Evolutionary conservation across 192 early-diverging fungal species (phyloP).

Genomic region (Backusella parvicylindrica): DNA sequence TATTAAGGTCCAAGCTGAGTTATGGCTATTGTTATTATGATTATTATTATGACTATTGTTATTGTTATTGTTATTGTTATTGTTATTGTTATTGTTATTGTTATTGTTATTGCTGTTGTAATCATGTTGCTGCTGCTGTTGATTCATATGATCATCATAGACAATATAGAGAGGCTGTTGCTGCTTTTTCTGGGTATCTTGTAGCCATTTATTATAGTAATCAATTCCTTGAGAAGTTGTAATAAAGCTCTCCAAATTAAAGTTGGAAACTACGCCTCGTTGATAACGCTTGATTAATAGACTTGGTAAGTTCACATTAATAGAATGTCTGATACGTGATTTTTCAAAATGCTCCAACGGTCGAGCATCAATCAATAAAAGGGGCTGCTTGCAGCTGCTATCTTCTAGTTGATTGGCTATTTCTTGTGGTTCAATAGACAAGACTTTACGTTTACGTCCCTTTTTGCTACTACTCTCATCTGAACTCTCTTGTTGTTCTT

Average conservation of each 20-base stretch:
- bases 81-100: too few species aligned
- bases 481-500: background rate
- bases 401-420: background rate
- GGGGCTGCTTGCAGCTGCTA: background rate
- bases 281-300: constrained; percentile 53
- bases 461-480: background rate
- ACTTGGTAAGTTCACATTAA: constrained; percentile 57
- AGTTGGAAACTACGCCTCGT: constrained; percentile 47
- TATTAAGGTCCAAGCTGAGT: constrained; percentile 4
- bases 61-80: too few species aligned
- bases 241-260: constrained; percentile 52
- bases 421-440: background rate
- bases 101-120: background rate
- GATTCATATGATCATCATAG: constrained; percentile 14
- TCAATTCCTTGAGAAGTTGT: constrained; percentile 50
- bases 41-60: background rate
- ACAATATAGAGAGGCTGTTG: background rate
- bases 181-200: background rate
- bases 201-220: constrained; percentile 21
- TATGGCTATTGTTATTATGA: background rate
- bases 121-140: background rate
- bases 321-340: constrained; percentile 33
- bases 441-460: background rate
- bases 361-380: constrained; percentile 28
- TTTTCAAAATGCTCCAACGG: constrained; percentile 17